Percentiles rank a stretch among this genome's conserved stretches.
Evolutionary conservation across 306 rosid species (phyloP).

Genomic region (Cyamopsis tetragonoloba): DNA sequence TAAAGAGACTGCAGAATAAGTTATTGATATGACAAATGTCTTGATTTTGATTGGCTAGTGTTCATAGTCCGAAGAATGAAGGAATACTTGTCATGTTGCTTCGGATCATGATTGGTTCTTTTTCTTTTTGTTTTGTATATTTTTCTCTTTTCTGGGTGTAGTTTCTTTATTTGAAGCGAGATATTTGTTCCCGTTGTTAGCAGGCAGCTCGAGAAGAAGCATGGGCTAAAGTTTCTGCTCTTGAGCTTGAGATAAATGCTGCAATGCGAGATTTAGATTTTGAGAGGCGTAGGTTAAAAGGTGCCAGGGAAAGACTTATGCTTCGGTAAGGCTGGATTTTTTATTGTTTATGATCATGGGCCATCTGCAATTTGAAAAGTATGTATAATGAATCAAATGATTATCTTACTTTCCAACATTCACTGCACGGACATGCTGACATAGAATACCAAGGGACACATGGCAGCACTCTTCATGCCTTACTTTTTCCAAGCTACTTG

Average conservation of each 20-base stretch:
- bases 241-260: constrained; percentile 91
- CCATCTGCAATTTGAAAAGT: neutral
- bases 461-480: neutral
- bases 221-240: constrained; percentile 90
- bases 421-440: neutral
- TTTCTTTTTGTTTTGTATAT: neutral
- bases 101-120: neutral
- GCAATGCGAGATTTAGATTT: constrained; percentile 82
- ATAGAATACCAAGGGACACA: constrained; percentile 1
- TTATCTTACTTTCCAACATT: neutral
- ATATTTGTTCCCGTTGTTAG: constrained; percentile 63
- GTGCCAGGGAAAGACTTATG: constrained; percentile 92
- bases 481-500: neutral
- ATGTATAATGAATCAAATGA: neutral
- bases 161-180: constrained; percentile 25
- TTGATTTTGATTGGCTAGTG: neutral
- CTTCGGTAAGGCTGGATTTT: constrained; percentile 57
- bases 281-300: constrained; percentile 81
- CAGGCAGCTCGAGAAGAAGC: constrained; percentile 99
- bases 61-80: constrained; percentile 12
- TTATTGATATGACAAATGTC: neutral
- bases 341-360: constrained; percentile 3
- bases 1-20: constrained; percentile 4
- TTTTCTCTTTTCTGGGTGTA: neutral
- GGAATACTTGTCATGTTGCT: constrained; percentile 4